phyloP scores from a whole-genome alignment of 1,284 basidiomycete genomes.

The Sphagnurus paluster region DNA sequence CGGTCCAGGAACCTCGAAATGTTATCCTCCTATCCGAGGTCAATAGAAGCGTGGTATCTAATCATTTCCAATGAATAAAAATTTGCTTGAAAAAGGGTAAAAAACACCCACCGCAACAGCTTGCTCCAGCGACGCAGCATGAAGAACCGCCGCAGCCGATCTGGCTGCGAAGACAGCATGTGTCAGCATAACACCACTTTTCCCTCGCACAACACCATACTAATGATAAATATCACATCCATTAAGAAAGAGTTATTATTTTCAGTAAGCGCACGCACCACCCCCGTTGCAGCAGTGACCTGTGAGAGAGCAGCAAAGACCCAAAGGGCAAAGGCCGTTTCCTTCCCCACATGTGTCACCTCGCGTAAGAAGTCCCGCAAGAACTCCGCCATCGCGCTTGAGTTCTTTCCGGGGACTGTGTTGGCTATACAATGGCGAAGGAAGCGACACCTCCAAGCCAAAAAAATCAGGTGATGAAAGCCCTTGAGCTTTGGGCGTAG shows the following conservation, averaged over 20 bases:
- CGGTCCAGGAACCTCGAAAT: background rate
- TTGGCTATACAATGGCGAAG: background rate
- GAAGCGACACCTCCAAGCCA: background rate
- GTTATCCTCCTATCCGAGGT: slow-evolving; percentile 1
- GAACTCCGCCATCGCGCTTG: slow-evolving; percentile 1
- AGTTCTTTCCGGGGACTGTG: background rate
- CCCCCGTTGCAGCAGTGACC: slow-evolving; percentile 5
- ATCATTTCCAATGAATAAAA: too few species aligned
- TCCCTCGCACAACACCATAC: slow-evolving; percentile 6
- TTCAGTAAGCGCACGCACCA: too few species aligned
- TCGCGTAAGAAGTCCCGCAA: slow-evolving; percentile 1
- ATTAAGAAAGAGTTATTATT: too few species aligned
- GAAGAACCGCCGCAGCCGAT: slow-evolving; percentile 1
- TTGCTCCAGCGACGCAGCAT: slow-evolving; percentile 1
- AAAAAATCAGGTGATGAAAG: background rate
- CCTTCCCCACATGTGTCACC: slow-evolving; percentile 3
- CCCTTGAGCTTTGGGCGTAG: background rate
- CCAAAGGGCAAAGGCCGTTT: slow-evolving; percentile 3
- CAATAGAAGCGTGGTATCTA: slow-evolving; percentile 2
- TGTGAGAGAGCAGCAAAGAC: slow-evolving; percentile 3
- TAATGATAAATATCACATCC: too few species aligned
- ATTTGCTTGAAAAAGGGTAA: too few species aligned
- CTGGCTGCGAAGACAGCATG: slow-evolving; percentile 6
- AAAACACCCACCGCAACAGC: slow-evolving; percentile 7
- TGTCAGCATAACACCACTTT: slow-evolving; percentile 6